Evolutionary conservation across 345 rosid species (phyloP), one percentile per base, ranked within the genome.

Genomic region (Gossypium anomalum): DNA sequence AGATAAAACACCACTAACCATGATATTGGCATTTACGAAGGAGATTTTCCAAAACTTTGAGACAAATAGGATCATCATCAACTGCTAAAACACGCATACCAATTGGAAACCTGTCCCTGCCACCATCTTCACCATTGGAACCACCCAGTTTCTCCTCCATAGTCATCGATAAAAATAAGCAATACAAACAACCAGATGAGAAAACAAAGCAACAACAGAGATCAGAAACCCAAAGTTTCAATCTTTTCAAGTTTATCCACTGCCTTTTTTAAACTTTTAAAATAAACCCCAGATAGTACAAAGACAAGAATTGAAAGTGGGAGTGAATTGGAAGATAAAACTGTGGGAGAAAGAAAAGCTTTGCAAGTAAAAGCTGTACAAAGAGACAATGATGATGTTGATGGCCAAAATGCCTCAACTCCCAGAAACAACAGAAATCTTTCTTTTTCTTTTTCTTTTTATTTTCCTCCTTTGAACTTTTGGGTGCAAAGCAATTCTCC

Each of bases 81-180:
- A 89, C 93, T 11, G 91, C 93, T 34, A 90, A 75, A 75, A 90
- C 88, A 65, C 89, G 88, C 89, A 90, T 80, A 41, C 87, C 90
- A 22, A 79, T 77, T 20, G 91, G 93, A 61, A 90, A 86, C 69
- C 69, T 23, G 74, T 83, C 85, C 15, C 13, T 58, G 70, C 53
- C 53, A 0, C 76, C 78, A 68, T 83, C 85, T 66, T 80, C 85
- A 51, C 77, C 58, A 15, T 16, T 71, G 27, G 57, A 64, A 58
- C 67, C 62, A 62, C 73, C 76, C 41, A 52, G 77, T 69, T 57
- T 80, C 62, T 78, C 83, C 73, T 82, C 86, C 34, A 78, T 87
- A 27, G 75, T 69, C 88, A 88, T 86, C 34, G 34, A 70, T 44
- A 80, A 51, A 73, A 52, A 73, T 65, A 81, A 62, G 9, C 53